These are phyloP conservation scores for Cucumis hystrix DNA, from an alignment of 306 rosid genomes.

Conservation along the genomic window DNA sequence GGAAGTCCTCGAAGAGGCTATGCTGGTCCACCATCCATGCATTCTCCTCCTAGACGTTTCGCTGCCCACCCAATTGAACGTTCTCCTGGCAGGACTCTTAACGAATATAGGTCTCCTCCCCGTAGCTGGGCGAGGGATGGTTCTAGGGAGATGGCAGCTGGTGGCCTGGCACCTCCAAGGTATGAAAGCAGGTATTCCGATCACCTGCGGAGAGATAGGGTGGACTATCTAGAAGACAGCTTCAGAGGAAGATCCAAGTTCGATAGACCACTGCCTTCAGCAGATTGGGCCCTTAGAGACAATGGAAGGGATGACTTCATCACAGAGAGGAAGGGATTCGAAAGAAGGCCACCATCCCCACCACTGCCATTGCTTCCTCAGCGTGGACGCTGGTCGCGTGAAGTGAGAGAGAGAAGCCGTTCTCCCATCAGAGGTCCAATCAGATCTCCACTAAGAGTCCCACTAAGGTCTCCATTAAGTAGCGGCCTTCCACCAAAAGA, in stretches of 20 bases:
- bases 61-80: slow-evolving; percentile 62
- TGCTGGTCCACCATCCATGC: slow-evolving; percentile 42
- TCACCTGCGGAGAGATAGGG: slow-evolving; percentile 46
- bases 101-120: slow-evolving; percentile 76
- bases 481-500: slow-evolving; percentile 40
- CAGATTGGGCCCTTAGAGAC: slow-evolving; percentile 63
- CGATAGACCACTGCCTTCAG: slow-evolving; percentile 54
- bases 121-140: slow-evolving; percentile 67
- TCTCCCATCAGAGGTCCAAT: slow-evolving; percentile 52
- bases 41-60: slow-evolving; percentile 54
- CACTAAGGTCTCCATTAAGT: background rate
- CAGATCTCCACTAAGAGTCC: background rate
- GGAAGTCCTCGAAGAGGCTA: slow-evolving; percentile 81
- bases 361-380: slow-evolving; percentile 35
- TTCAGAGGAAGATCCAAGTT: slow-evolving; percentile 65
- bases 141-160: slow-evolving; percentile 56
- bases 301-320: slow-evolving; percentile 56
- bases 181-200: slow-evolving; percentile 61
- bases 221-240: slow-evolving; percentile 51
- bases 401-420: slow-evolving; percentile 63
- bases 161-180: slow-evolving; percentile 55
- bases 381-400: slow-evolving; percentile 53
- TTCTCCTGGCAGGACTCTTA: slow-evolving; percentile 58
- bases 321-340: slow-evolving; percentile 53
- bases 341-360: slow-evolving; percentile 67